These are phyloP conservation scores for Eutypa lata DNA, from an alignment of 2,329 filamentous ascomycete genomes.

Conservation along the genomic window DNA sequence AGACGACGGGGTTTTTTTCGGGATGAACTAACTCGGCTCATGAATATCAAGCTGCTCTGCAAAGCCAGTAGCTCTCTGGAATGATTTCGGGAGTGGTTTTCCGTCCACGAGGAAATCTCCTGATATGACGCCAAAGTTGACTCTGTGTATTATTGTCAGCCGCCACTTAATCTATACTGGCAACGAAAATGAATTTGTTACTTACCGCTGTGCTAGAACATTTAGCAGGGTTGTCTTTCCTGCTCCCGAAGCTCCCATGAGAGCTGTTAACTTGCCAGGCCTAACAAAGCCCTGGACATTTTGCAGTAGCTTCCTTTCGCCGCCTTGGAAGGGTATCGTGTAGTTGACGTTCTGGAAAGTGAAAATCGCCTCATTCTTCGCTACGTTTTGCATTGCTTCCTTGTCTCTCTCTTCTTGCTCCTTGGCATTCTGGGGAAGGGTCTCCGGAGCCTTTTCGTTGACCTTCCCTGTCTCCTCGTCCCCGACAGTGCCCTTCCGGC, in stretches of 20 bases:
- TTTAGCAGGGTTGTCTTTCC: constrained; percentile 30
- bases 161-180: constrained; percentile 31
- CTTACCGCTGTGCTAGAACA: constrained; percentile 52
- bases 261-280: constrained; percentile 73
- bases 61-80: constrained; percentile 76
- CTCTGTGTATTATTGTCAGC: constrained; percentile 51
- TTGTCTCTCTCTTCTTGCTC: constrained; percentile 22
- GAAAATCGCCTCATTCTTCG: constrained; percentile 59
- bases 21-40: constrained; percentile 46
- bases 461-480: constrained; percentile 54
- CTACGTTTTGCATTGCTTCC: constrained; percentile 44
- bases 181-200: constrained; percentile 67
- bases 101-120: constrained; percentile 81
- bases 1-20: not conserved
- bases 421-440: constrained; percentile 2
- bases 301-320: constrained; percentile 67
- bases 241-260: constrained; percentile 60
- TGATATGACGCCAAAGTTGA: constrained; percentile 71
- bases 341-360: constrained; percentile 52
- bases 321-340: constrained; percentile 52
- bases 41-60: constrained; percentile 65
- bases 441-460: constrained; percentile 32
- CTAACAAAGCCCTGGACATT: constrained; percentile 82
- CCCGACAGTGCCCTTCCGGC: constrained; percentile 35
- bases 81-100: constrained; percentile 66